These are phyloP conservation scores for Alternaria sp. DNA, from an alignment of 2,329 filamentous ascomycete species.

Conservation along the genomic window DNA sequence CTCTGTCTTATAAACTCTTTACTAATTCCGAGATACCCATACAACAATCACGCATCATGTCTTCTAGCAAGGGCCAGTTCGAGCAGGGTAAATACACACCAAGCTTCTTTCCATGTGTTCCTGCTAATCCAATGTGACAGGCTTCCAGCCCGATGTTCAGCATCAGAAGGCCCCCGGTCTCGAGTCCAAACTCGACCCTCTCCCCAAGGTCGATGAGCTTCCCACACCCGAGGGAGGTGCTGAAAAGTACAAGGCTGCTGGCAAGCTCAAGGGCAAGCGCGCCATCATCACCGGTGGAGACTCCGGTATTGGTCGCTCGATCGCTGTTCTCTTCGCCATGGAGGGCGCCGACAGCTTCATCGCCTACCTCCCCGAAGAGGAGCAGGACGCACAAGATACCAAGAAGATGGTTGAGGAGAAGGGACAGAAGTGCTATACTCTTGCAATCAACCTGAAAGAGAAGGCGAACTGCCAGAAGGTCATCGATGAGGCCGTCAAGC, in stretches of 20 bases:
- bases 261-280: conserved; percentile 77
- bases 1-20: background rate
- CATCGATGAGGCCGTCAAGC: conserved; percentile 70
- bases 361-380: conserved; percentile 76
- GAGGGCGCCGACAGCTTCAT: conserved; percentile 80
- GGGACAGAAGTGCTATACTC: conserved; percentile 70
- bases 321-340: conserved; percentile 79
- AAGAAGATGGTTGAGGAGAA: conserved; percentile 73
- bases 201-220: conserved; percentile 70
- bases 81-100: conserved; percentile 38
- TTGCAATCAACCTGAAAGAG: conserved; percentile 70
- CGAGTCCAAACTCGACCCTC: conserved; percentile 64
- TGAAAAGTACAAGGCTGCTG: conserved; percentile 75
- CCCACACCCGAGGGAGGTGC: conserved; percentile 73
- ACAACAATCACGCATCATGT: conserved; percentile 57
- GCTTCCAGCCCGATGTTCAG: conserved; percentile 59
- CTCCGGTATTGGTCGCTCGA: conserved; percentile 78
- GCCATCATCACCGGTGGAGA: conserved; percentile 85
- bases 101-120: background rate
- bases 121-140: conserved; percentile 34
- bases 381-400: conserved; percentile 78
- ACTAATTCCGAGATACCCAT: background rate
- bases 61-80: conserved; percentile 47
- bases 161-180: conserved; percentile 63
- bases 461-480: conserved; percentile 74